Evolutionary conservation across 2,329 filamentous ascomycete species (phyloP).

Genomic region (Clathrospora elynae): DNA sequence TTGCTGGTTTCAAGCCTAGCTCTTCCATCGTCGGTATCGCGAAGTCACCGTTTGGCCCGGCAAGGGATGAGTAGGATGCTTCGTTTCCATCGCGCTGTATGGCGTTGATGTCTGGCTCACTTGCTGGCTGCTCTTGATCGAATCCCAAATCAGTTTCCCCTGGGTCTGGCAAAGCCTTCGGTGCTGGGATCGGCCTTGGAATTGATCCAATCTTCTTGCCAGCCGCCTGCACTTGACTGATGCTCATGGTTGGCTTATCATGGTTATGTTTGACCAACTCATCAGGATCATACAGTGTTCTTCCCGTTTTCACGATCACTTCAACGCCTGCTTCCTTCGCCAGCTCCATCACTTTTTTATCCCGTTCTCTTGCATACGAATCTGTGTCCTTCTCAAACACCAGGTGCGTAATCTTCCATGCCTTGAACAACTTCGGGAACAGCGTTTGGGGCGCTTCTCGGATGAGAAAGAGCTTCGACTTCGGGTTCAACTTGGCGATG

Average conservation of each 20-base stretch:
- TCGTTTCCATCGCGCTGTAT: slow-evolving; percentile 60
- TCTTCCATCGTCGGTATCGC: slow-evolving; percentile 73
- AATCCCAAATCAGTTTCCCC: slow-evolving; percentile 66
- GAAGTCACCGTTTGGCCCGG: slow-evolving; percentile 72
- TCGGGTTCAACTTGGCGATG: slow-evolving; percentile 70
- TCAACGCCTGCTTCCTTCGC: slow-evolving; percentile 69
- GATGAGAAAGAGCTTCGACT: slow-evolving; percentile 73
- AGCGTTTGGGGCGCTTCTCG: slow-evolving; percentile 74
- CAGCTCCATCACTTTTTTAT: slow-evolving; percentile 62
- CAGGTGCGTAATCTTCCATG: slow-evolving; percentile 75
- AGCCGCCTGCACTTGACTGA: slow-evolving; percentile 65
- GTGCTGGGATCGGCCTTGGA: slow-evolving; percentile 64
- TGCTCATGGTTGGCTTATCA: slow-evolving; percentile 76
- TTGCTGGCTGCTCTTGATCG: slow-evolving; percentile 59
- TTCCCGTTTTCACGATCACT: slow-evolving; percentile 67
- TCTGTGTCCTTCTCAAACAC: slow-evolving; percentile 83
- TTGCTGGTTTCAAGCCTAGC: slow-evolving; percentile 65
- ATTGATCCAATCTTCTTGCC: slow-evolving; percentile 67
- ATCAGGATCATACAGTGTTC: slow-evolving; percentile 76
- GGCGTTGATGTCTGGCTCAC: slow-evolving; percentile 65
- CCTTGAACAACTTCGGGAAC: slow-evolving; percentile 72
- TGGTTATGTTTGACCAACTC: slow-evolving; percentile 68
- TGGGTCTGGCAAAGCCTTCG: slow-evolving; percentile 66
- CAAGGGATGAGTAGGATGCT: slow-evolving; percentile 63
- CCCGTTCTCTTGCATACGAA: slow-evolving; percentile 69